A percentile compares a stretch with the other conserved stretches of the same genome.
phyloP scores from a whole-genome alignment of 2,329 filamentous ascomycete species.

The Xylariaceae sp. region DNA sequence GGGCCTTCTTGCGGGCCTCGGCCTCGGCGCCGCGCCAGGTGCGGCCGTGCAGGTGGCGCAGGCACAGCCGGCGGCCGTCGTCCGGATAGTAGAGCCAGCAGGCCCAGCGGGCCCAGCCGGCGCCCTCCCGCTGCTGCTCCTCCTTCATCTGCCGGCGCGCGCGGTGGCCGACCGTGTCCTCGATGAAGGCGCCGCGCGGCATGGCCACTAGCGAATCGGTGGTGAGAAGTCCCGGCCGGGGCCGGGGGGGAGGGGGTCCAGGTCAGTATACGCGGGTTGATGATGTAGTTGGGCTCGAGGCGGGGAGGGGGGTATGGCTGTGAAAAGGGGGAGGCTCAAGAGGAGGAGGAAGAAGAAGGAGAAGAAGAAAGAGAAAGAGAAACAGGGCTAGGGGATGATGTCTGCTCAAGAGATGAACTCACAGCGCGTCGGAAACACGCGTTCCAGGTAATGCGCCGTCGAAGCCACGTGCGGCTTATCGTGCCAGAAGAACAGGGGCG shows the following conservation, averaged over 20 bases:
- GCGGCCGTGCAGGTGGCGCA: conserved; percentile 44
- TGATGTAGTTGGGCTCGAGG: no score
- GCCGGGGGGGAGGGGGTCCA: no score
- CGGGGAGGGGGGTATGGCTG: no score
- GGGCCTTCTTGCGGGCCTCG: conserved; percentile 15
- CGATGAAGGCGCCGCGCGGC: conserved; percentile 46
- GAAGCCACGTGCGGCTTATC: conserved; percentile 49
- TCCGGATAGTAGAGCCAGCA: conserved; percentile 49
- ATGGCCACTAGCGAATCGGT: no score
- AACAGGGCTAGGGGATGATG: no score
- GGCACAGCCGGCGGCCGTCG: conserved; percentile 35
- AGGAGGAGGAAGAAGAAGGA: no score
- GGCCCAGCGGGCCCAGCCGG: conserved; percentile 43
- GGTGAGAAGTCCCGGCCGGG: no score
- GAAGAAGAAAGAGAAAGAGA: no score
- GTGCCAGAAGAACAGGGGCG: conserved; percentile 52
- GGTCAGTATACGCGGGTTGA: no score
- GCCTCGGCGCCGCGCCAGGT: conserved; percentile 38
- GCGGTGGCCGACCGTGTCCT: conserved; percentile 47
- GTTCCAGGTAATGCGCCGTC: conserved; percentile 39
- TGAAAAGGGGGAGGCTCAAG: no score
- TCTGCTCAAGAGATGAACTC: no score
- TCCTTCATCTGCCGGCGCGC: conserved; percentile 50
- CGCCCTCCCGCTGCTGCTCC: conserved; percentile 36
- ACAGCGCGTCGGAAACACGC: conserved; percentile 42